A percentile compares a stretch with the other conserved stretches of the same genome.
Evolutionary conservation across 2,329 filamentous ascomycete species (phyloP).

Genomic region (Apiospora hydei): DNA sequence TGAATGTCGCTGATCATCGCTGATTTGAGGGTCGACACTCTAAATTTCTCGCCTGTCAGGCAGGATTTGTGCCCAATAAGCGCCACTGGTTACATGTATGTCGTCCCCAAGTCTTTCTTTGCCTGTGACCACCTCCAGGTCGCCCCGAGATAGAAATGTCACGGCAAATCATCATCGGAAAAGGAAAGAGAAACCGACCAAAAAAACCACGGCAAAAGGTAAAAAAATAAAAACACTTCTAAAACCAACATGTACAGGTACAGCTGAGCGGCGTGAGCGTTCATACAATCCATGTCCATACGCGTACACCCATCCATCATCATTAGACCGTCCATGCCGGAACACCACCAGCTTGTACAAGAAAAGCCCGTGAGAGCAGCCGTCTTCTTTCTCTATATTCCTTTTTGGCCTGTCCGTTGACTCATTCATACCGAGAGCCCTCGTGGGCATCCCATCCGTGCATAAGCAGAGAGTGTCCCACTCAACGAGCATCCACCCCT

Average conservation of each 20-base stretch:
- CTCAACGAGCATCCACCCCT: neutral
- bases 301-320: slow-evolving; percentile 19
- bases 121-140: neutral
- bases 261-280: slow-evolving; percentile 16
- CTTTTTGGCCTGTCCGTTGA: slow-evolving; percentile 24
- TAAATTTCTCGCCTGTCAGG: slow-evolving; percentile 24
- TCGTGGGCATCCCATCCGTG: slow-evolving; percentile 25
- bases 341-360: slow-evolving; percentile 26
- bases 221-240: neutral
- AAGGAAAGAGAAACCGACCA: neutral
- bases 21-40: slow-evolving; percentile 8
- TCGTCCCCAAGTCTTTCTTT: neutral
- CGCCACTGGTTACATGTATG: slow-evolving; percentile 23
- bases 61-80: slow-evolving; percentile 28
- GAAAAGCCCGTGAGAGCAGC: slow-evolving; percentile 35
- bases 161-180: slow-evolving; percentile 8
- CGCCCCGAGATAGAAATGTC: neutral
- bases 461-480: slow-evolving; percentile 23
- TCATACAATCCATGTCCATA: slow-evolving; percentile 24
- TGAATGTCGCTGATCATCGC: slow-evolving; percentile 21
- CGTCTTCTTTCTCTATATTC: slow-evolving; percentile 32
- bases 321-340: slow-evolving; percentile 23
- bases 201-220: neutral
- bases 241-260: slow-evolving; percentile 16
- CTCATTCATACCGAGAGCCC: neutral